A percentile compares a stretch with the other conserved stretches of the same genome.
Evolutionary conservation across 1,284 basidiomycete species (phyloP).

Genomic region (Cutaneotrichosporon sp.): DNA sequence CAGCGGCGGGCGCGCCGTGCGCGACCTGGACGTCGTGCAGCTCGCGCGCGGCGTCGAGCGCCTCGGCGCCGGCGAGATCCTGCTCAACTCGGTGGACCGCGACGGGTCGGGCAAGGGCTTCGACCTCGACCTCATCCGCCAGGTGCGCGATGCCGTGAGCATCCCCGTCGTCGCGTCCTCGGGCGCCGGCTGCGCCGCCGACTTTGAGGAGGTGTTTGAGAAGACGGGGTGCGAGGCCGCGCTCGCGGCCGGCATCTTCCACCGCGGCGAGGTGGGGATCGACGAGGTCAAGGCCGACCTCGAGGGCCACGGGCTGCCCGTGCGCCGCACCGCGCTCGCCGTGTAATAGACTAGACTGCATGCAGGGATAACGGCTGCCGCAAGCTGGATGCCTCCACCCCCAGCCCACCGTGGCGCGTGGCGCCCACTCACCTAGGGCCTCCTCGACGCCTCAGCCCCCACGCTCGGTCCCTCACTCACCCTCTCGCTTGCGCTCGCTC

Average conservation of each 20-base stretch:
- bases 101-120: slow-evolving; percentile 94
- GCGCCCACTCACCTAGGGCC: too few species aligned
- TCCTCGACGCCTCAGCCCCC: too few species aligned
- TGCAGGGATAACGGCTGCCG: slow-evolving; percentile 1
- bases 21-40: slow-evolving; percentile 90
- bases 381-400: too few species aligned
- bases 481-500: too few species aligned
- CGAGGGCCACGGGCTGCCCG: slow-evolving; percentile 57
- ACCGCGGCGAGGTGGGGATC: slow-evolving; percentile 77
- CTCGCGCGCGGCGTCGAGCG: slow-evolving; percentile 83
- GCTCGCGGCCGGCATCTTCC: slow-evolving; percentile 96
- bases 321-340: slow-evolving; percentile 31
- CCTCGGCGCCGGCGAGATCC: slow-evolving; percentile 91
- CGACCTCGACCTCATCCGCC: slow-evolving; percentile 77
- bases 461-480: too few species aligned
- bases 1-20: slow-evolving; percentile 82
- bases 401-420: too few species aligned
- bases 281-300: slow-evolving; percentile 68
- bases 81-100: slow-evolving; percentile 95
- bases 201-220: slow-evolving; percentile 85
- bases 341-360: slow-evolving; percentile 12
- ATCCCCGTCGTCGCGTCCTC: slow-evolving; percentile 96
- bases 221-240: slow-evolving; percentile 85
- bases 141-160: slow-evolving; percentile 73
- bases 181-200: slow-evolving; percentile 77